Evolutionary conservation across 805 yeast species (phyloP), one percentile per base, ranked within the genome.

Genomic region (Kazachstania africana): DNA sequence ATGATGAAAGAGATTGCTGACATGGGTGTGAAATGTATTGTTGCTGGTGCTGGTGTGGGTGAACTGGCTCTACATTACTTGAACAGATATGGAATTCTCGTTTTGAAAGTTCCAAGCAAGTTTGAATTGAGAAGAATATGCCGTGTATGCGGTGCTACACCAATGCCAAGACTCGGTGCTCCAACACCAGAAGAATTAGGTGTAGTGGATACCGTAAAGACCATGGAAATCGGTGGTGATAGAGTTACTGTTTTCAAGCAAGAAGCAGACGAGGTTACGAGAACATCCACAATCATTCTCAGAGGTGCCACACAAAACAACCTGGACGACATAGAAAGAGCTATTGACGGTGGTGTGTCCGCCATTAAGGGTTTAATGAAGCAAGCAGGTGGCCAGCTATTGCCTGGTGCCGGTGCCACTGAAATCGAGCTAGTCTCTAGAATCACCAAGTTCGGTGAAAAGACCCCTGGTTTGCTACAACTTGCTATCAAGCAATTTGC

Each of bases 71-170:
- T 84, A 50, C 97, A 91, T 60, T 91, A 83, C 58, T 65, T 91
- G 57, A 82, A 88, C 65, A 78, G 91, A 60, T 75, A 81, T 54
- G 78, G 75, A 20, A 78, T 91, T 28, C 63, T 91, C 39, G 88
- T 87, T 12, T 68, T 91, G 60, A 79, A 79, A 51, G 94, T 91
- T 27, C 88, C 94, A 39, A 79, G 94, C 42, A 91, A 91, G 55
- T 91, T 91, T 50, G 98, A 91, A 49, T 62, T 91, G 39, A 78
- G 96, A 66, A 76, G 98, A 57, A 66, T 91, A 38, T 80, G 94
- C 50, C 79, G 95, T 56, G 97, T 91, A 12, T 87, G 95, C 59
- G 97, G 97, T 29, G 96, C 96, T 27, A 80, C 96, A 17, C 96
- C 97, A 36, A 68, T 88, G 53, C 88, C 95, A 32, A 70, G 95